Evolutionary conservation across 495 filamentous ascomycete species (phyloP), one percentile per base, ranked within the genome.

Genomic region (Durotheca rogersii): DNA sequence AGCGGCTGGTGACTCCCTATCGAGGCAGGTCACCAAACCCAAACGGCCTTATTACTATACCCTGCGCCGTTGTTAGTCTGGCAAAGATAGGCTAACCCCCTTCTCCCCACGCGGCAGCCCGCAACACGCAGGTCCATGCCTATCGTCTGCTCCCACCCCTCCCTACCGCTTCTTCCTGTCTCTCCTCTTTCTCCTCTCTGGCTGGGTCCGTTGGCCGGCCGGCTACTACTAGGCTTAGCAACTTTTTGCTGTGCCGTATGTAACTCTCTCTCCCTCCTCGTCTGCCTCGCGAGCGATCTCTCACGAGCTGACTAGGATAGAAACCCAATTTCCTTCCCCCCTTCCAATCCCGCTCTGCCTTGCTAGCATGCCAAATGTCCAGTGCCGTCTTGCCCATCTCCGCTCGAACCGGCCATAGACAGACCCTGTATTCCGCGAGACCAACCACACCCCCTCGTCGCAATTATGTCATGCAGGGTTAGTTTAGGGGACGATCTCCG

Each of bases 381-480:
- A 36, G 36, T 48, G 56, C 47, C 51, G 57, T 39, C 42, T 32
- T 38, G 29, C 33, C 41, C 27, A 25, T 44, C 11, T 36, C 42
- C 38, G 36, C 47, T 37, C 40, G 46, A 48, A 42, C 52, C 47
- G 39, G 36, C 57, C 52, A 52, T 43, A 51, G 51, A 55, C 36
- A 27, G 51, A 33, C 42, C 41, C 42, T 43, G 32, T 48, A 47
- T 56, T n/a, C 43, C 45, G 42, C 52, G 33, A 32, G 47, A 43
- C n/a, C n/a, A n/a, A 60, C 51, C 57, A 4, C 23, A 4, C 23
- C 23, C 23, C 23, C 57, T 52, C 51, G 57, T 56, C 32, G 56
- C 51, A 60, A 60, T 60, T 60, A 56, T 60, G 57, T 60, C 57
- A 60, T 60, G 57, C 57, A 60, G 56, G 47, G 47, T 31, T 56